phyloP scores from a whole-genome alignment of 345 rosid species.

The Clausena lansium region DNA sequence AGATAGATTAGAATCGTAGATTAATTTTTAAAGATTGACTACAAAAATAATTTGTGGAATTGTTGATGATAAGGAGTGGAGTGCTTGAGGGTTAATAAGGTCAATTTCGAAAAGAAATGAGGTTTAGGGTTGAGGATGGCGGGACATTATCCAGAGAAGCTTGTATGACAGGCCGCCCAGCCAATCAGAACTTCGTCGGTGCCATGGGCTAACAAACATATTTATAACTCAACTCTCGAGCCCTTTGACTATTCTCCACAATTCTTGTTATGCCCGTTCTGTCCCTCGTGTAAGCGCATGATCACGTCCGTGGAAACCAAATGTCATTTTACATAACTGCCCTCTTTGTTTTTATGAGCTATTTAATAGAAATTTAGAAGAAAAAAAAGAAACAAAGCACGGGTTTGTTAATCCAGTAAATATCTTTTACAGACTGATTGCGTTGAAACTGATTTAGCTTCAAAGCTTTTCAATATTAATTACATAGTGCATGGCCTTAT shows the following conservation, averaged over 20 bases:
- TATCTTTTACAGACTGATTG: no score
- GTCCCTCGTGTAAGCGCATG: background rate
- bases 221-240: background rate
- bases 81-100: background rate
- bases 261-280: slow-evolving; percentile 17
- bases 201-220: slow-evolving; percentile 33
- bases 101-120: background rate
- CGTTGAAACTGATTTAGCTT: no score
- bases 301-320: background rate
- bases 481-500: no score
- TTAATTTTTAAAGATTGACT: no score
- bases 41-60: no score
- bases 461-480: no score
- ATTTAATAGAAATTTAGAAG: no score
- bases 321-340: slow-evolving; percentile 2
- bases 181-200: slow-evolving; percentile 58
- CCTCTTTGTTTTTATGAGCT: background rate
- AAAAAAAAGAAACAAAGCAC: no score
- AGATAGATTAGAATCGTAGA: no score
- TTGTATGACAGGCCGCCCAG: slow-evolving; percentile 41
- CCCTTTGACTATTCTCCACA: slow-evolving; percentile 6
- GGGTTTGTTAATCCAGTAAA: no score
- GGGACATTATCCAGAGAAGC: slow-evolving; percentile 34
- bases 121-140: slow-evolving; percentile 20
- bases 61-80: background rate